Evolutionary conservation across 495 filamentous ascomycete genomes (phyloP).

Genomic region (Aspergillus biplanus): DNA sequence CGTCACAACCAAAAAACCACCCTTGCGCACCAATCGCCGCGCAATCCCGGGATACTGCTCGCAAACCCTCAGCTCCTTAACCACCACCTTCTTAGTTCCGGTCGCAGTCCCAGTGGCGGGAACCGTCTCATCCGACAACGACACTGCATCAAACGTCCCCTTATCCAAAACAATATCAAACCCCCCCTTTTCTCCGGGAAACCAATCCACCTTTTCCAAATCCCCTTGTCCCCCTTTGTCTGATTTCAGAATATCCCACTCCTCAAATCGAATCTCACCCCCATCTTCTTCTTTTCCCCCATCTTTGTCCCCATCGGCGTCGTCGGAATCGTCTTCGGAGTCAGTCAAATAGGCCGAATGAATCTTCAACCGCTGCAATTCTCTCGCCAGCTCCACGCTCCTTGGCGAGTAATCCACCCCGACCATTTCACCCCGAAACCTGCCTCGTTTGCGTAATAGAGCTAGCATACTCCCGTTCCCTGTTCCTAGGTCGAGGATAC

Average conservation of each 20-base stretch:
- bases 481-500: conserved; percentile 79
- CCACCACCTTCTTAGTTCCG: conserved; percentile 25
- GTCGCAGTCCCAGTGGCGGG: conserved; percentile 23
- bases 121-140: conserved; percentile 65
- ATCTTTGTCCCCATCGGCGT: conserved; percentile 15
- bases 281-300: conserved; percentile 20
- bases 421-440: conserved; percentile 65
- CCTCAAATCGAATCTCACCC: conserved; percentile 60
- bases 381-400: conserved; percentile 71
- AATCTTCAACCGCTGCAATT: conserved; percentile 44
- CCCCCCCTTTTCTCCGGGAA: conserved; percentile 41
- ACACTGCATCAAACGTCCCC: conserved; percentile 95
- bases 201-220: conserved; percentile 37
- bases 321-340: conserved; percentile 32
- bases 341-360: conserved; percentile 47
- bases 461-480: conserved; percentile 92
- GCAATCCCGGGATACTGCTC: conserved; percentile 76
- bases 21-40: conserved; percentile 62
- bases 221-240: conserved; percentile 28
- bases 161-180: conserved; percentile 95
- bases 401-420: conserved; percentile 84
- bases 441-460: conserved; percentile 63
- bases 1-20: conserved; percentile 80
- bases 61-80: conserved; percentile 51
- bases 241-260: conserved; percentile 73